Evolutionary conservation across 2,329 filamentous ascomycete species (phyloP).

Genomic region (Botryosphaeria dothidea): DNA sequence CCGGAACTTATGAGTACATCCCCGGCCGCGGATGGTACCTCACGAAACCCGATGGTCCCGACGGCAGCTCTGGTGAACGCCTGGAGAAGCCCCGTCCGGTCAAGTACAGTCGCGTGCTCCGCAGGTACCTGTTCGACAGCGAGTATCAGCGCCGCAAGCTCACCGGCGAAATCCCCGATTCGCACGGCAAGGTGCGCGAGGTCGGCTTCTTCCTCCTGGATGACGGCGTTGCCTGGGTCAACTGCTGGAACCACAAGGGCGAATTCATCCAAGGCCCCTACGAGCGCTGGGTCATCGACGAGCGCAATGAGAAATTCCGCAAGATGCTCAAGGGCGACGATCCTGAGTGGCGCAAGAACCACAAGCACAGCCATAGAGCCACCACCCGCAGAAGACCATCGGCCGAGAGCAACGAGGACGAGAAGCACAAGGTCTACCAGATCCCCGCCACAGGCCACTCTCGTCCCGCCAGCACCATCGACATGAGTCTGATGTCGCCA

Average conservation of each 20-base stretch:
- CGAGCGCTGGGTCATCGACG: slow-evolving; percentile 50
- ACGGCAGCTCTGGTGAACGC: slow-evolving; percentile 29
- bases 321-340: slow-evolving; percentile 42
- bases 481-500: slow-evolving; percentile 1
- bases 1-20: slow-evolving; percentile 52
- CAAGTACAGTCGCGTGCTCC: slow-evolving; percentile 51
- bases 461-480: slow-evolving; percentile 8
- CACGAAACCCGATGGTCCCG: slow-evolving; percentile 41
- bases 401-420: slow-evolving; percentile 10
- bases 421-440: slow-evolving; percentile 3
- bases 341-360: slow-evolving; percentile 28
- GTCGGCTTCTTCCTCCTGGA: slow-evolving; percentile 53
- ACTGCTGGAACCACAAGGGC: slow-evolving; percentile 51
- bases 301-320: slow-evolving; percentile 39
- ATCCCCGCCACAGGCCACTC: slow-evolving; percentile 9
- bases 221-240: slow-evolving; percentile 51
- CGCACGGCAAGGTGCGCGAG: slow-evolving; percentile 39
- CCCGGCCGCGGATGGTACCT: slow-evolving; percentile 54
- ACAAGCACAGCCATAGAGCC: neutral
- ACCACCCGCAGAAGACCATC: neutral
- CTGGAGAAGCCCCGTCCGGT: slow-evolving; percentile 36
- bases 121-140: slow-evolving; percentile 49
- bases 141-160: slow-evolving; percentile 51
- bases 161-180: slow-evolving; percentile 41
- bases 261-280: slow-evolving; percentile 54